A percentile compares a stretch with the other conserved stretches of the same genome.
These are phyloP conservation scores for Ottelia alismoides DNA, from an alignment of 106 monocot species.

Conservation along the genomic window DNA sequence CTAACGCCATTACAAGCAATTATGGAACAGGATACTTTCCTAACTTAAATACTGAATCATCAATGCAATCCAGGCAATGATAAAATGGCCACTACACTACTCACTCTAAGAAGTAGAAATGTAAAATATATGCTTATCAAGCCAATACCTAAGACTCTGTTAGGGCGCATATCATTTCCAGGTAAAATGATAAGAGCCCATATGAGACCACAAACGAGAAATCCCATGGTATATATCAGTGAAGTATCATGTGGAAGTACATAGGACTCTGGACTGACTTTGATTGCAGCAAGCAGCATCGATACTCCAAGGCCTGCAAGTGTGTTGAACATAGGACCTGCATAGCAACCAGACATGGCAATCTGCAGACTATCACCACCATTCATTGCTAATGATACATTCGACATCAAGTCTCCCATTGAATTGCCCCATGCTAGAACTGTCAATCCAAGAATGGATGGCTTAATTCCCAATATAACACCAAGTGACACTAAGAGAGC, in stretches of 20 bases:
- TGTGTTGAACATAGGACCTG: slow-evolving; percentile 96
- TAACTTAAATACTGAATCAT: no score
- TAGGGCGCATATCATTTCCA: slow-evolving; percentile 48
- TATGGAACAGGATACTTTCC: no score
- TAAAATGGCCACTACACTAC: no score
- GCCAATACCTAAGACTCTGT: slow-evolving; percentile 52
- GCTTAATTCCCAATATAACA: slow-evolving; percentile 65
- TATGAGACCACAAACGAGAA: slow-evolving; percentile 51
- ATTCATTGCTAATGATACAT: slow-evolving; percentile 69
- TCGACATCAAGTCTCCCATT: slow-evolving; percentile 96
- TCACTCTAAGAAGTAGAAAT: no score
- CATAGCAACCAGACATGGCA: slow-evolving; percentile 97
- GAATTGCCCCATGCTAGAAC: slow-evolving; percentile 99
- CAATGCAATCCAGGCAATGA: no score
- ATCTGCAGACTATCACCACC: slow-evolving; percentile 89
- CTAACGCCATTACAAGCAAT: no score
- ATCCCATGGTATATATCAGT: slow-evolving; percentile 59
- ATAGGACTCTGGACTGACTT: slow-evolving; percentile 35
- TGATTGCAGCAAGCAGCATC: slow-evolving; percentile 62
- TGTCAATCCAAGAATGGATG: slow-evolving; percentile 82
- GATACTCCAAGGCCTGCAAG: slow-evolving; percentile 83
- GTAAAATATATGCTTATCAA: slow-evolving; percentile 46
- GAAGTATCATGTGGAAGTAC: slow-evolving; percentile 52
- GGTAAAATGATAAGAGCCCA: slow-evolving; percentile 54
- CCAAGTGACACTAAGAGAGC: slow-evolving; percentile 74